Evolutionary conservation across 495 filamentous ascomycete genomes (phyloP).

Genomic region (Amniculicola lignicola): DNA sequence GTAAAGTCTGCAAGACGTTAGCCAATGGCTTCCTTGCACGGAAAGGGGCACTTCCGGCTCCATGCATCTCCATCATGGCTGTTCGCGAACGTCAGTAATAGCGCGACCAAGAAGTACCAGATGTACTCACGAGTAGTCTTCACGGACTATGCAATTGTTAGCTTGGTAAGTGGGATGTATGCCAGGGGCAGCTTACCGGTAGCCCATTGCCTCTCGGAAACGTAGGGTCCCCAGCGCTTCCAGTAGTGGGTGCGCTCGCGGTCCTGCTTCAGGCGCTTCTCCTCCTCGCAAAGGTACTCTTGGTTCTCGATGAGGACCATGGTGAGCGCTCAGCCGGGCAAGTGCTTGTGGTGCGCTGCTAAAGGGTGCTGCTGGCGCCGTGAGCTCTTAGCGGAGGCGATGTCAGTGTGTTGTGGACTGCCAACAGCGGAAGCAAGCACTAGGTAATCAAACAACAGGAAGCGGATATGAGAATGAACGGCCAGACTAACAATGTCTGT

Average conservation of each 20-base stretch:
- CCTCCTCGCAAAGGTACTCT: slow-evolving; percentile 80
- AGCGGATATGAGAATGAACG: slow-evolving; percentile 17
- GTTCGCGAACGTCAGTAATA: slow-evolving; percentile 17
- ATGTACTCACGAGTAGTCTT: slow-evolving; percentile 80
- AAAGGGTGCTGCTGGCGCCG: neutral
- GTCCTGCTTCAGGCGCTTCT: slow-evolving; percentile 84
- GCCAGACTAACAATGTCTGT: neutral
- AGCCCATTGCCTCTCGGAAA: slow-evolving; percentile 81
- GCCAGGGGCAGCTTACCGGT: slow-evolving; percentile 56
- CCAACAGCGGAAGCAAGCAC: neutral
- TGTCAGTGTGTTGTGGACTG: neutral
- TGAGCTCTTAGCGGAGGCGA: neutral
- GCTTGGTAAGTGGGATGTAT: slow-evolving; percentile 8
- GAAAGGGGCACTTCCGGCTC: slow-evolving; percentile 66
- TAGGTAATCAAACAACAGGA: slow-evolving; percentile 24
- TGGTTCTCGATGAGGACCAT: slow-evolving; percentile 89
- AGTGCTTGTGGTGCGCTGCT: neutral
- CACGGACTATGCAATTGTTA: slow-evolving; percentile 61
- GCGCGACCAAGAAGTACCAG: slow-evolving; percentile 13
- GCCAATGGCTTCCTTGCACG: slow-evolving; percentile 1
- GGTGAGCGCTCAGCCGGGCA: slow-evolving; percentile 3
- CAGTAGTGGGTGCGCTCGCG: slow-evolving; percentile 76
- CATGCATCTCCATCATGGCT: slow-evolving; percentile 85
- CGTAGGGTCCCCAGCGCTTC: slow-evolving; percentile 90
- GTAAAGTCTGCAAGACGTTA: slow-evolving; percentile 66